Base-by-base conservation (phyloP, 2,329 filamentous ascomycete genomes). In the Penicillium sp. region DNA sequence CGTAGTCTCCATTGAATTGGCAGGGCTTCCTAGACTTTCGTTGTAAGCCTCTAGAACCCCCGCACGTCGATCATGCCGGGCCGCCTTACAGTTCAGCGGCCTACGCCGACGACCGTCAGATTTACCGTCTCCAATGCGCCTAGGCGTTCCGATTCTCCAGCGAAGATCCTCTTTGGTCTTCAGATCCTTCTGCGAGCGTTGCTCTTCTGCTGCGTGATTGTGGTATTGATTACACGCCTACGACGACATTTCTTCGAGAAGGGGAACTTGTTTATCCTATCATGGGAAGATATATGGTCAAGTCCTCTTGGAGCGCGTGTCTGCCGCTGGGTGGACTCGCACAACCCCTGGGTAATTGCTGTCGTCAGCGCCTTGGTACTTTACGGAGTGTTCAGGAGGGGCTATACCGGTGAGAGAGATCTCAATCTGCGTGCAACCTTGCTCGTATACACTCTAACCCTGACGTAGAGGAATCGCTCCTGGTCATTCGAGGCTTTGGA, bases 51-150 rank as follows among this genome's bases (percentile, higher is more conserved):
- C 43, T 13, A 26, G n/a, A 35, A 35, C 35, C 26, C 45, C 37
- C 62, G 43, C 19, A 13, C 26, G 22, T 40, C 43, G 61, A 73
- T 67, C 54, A 91, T 92, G 89, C 82, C 90, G 66, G 85, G 84
- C 45, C 85, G 71, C 60, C 74, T 79, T 33, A 72, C 69, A 46
- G 62, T 74, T 46, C 71, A 74, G 56, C 76, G 76, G 63, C 90
- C 91, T 53, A 93, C 95, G 26, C 89, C 92, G 51, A 96, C 93
- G 2, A 97, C 95, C n/a, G 88, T 91, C 74, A 90, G 91, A 67
- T 98, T 94, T 83, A 96, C 90, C 33, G 91, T 97, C 58, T 95
- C 93, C 38, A 97, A 93, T 60, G 86, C 87, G 48, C 87, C 90
- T 13, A 72, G 76, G 13, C 78, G 77, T 38, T 75, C 75, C 10